Conservation (phyloP, 1,139 yeast species). For the Yamadazyma oceani region DNA sequence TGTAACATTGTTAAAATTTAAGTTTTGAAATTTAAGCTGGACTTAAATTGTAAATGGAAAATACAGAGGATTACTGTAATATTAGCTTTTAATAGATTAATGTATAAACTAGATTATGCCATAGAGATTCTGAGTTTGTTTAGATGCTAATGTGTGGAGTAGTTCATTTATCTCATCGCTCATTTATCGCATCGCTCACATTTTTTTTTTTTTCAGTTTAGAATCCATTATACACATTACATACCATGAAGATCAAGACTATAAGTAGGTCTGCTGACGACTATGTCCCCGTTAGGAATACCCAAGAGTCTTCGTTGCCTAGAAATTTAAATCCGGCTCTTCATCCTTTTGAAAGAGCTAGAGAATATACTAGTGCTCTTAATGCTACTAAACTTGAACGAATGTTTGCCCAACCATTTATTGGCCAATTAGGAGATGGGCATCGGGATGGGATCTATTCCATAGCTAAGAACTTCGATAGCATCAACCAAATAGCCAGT, state of each 20-base stretch:
- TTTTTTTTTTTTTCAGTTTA: constrained; percentile 5
- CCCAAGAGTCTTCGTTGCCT: constrained; percentile 85
- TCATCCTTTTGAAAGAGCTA: constrained; percentile 95
- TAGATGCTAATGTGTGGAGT: too few species aligned
- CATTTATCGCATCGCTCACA: background rate
- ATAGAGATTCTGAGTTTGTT: too few species aligned
- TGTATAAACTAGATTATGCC: background rate
- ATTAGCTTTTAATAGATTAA: background rate
- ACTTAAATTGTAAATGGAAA: constrained; percentile 8
- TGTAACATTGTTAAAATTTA: constrained; percentile 5
- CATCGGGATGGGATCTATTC: constrained; percentile 95
- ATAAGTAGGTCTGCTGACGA: constrained; percentile 87
- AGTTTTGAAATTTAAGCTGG: constrained; percentile 15
- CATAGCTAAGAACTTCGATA: constrained; percentile 74
- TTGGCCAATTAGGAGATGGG: constrained; percentile 93
- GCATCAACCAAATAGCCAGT: constrained; percentile 76
- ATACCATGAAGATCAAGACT: constrained; percentile 45
- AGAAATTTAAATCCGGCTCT: constrained; percentile 91
- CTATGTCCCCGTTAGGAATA: constrained; percentile 87
- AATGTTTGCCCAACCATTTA: constrained; percentile 96
- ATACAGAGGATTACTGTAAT: background rate
- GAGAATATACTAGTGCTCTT: constrained; percentile 92
- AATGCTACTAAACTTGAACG: constrained; percentile 94
- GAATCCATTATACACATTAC: background rate
- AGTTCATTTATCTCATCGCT: background rate